Percentiles rank a stretch among this genome's conserved stretches.
These are phyloP conservation scores for Hydrangea macrophylla DNA, from an alignment of 148 eudicot genomes.

Conservation along the genomic window DNA sequence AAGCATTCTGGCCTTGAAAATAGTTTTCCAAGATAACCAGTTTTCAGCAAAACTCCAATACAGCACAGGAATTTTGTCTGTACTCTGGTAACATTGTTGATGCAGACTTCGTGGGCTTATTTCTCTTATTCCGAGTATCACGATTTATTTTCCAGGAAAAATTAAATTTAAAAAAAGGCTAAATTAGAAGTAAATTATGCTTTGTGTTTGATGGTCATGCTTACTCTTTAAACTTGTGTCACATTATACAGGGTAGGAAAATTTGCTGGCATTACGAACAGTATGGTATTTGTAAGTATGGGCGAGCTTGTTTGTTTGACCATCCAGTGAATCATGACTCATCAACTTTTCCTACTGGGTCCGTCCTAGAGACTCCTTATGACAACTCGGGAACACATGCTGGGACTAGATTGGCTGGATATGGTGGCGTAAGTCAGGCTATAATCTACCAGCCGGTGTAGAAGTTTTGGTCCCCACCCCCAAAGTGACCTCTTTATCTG, in stretches of 20 bases:
- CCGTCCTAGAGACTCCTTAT: constrained; percentile 19
- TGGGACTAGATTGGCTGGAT: constrained; percentile 3
- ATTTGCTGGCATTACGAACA: constrained; percentile 51
- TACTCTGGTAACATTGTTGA: not conserved
- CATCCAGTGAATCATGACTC: constrained; percentile 37
- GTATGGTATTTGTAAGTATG: constrained; percentile 56
- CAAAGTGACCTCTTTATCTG: not conserved
- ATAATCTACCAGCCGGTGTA: not conserved
- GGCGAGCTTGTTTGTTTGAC: constrained; percentile 47
- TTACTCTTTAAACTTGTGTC: not conserved
- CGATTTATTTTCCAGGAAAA: not conserved
- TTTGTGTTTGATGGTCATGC: not conserved
- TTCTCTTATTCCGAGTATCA: not conserved
- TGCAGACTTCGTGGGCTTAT: not conserved
- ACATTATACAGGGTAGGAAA: constrained; percentile 44
- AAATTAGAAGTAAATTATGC: no score
- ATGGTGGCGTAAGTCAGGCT: constrained; percentile 1
- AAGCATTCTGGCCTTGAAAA: not conserved
- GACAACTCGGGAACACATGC: constrained; percentile 2
- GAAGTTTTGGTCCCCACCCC: not conserved
- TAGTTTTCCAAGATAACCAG: not conserved
- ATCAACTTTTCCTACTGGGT: constrained; percentile 24
- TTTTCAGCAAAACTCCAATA: not conserved
- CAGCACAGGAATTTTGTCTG: not conserved
- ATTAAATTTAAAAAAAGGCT: not conserved